Evolutionary conservation across 768 basidiomycete genomes (phyloP).

Genomic region (Dendrothele bispora): DNA sequence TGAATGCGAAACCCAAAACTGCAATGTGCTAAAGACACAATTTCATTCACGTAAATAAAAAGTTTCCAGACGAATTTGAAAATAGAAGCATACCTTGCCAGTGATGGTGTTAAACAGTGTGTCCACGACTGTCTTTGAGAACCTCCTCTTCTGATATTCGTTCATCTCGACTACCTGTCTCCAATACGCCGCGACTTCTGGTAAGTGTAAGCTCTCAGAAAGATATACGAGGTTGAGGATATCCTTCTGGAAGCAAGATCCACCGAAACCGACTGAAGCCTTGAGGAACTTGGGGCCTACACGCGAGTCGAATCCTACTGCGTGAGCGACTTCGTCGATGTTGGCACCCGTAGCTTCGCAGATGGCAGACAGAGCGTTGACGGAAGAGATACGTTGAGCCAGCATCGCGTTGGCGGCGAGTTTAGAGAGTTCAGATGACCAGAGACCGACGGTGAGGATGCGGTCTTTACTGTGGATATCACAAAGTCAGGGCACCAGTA

Average conservation of each 20-base stretch:
- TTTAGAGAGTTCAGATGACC: slow-evolving; percentile 98
- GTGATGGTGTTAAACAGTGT: slow-evolving; percentile 99
- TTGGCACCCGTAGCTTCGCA: slow-evolving; percentile 99
- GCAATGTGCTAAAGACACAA: slow-evolving; percentile 80
- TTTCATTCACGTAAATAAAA: slow-evolving; percentile 23
- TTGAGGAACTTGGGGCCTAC: slow-evolving; percentile 95
- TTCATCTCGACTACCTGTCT: slow-evolving; percentile 96
- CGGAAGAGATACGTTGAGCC: slow-evolving; percentile 96
- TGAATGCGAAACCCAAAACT: slow-evolving; percentile 98
- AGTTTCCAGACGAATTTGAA: not conserved
- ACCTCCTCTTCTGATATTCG: slow-evolving; percentile 96
- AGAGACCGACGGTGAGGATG: slow-evolving; percentile 93
- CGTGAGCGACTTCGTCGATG: slow-evolving; percentile 95
- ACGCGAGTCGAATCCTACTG: slow-evolving; percentile 90
- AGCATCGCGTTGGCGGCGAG: slow-evolving; percentile 99
- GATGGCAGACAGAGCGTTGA: slow-evolving; percentile 97
- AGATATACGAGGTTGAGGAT: slow-evolving; percentile 99
- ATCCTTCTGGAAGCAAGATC: slow-evolving; percentile 99
- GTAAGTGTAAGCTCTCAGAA: slow-evolving; percentile 89
- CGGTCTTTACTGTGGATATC: slow-evolving; percentile 66
- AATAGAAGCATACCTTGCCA: slow-evolving; percentile 68
- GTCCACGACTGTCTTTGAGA: slow-evolving; percentile 95
- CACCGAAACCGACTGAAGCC: slow-evolving; percentile 95
- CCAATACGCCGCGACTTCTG: slow-evolving; percentile 98
- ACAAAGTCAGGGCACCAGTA: not conserved